Evolutionary conservation across 768 basidiomycete genomes (phyloP).

Genomic region (Lactifluus volemus): DNA sequence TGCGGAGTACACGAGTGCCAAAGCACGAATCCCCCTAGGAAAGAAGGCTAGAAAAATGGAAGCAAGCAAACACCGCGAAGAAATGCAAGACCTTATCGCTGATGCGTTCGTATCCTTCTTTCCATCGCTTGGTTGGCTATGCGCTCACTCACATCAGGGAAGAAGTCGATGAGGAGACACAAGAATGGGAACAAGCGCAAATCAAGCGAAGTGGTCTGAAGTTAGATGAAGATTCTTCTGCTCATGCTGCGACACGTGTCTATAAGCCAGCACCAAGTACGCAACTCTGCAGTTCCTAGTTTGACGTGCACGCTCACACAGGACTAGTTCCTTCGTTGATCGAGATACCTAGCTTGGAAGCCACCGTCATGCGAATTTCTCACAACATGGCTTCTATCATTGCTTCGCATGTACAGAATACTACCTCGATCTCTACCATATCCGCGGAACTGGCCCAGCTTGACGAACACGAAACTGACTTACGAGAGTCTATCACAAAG

Average conservation of each 20-base stretch:
- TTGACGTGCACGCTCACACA: slow-evolving; percentile 11
- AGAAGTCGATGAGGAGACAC: slow-evolving; percentile 77
- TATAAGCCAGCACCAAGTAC: slow-evolving; percentile 71
- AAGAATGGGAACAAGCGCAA: slow-evolving; percentile 82
- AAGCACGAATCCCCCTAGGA: slow-evolving; percentile 77
- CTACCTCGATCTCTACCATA: slow-evolving; percentile 45
- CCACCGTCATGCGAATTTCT: slow-evolving; percentile 53
- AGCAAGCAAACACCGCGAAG: slow-evolving; percentile 52
- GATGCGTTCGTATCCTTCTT: slow-evolving; percentile 51
- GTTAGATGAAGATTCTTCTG: slow-evolving; percentile 30
- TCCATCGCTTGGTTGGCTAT: not conserved
- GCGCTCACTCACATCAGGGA: slow-evolving; percentile 34
- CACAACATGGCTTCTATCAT: slow-evolving; percentile 52
- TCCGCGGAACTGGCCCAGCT: slow-evolving; percentile 56
- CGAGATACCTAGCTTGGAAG: slow-evolving; percentile 53
- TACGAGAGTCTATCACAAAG: slow-evolving; percentile 63
- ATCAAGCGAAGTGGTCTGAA: slow-evolving; percentile 62
- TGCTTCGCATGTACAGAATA: slow-evolving; percentile 58
- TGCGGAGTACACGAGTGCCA: slow-evolving; percentile 81
- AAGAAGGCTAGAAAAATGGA: slow-evolving; percentile 74
- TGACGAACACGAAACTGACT: slow-evolving; percentile 58
- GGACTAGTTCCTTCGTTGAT: slow-evolving; percentile 55
- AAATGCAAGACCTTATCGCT: slow-evolving; percentile 73
- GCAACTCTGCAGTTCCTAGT: slow-evolving; percentile 16
- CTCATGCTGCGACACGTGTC: slow-evolving; percentile 38